Conservation (phyloP, 2,329 filamentous ascomycete genomes). For the Penicillium digitatum region DNA sequence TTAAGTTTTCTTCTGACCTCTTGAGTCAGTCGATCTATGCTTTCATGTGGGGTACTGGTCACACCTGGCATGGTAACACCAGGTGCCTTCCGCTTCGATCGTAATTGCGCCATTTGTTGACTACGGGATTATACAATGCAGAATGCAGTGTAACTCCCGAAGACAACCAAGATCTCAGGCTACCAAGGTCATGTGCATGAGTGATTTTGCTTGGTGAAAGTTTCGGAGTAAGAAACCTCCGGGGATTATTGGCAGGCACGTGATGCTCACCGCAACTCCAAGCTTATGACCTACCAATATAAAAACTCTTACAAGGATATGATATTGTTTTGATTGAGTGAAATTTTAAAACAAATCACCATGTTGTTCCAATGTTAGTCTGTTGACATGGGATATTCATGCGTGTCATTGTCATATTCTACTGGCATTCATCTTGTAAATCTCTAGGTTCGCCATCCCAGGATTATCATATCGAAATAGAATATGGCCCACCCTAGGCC, state of each 20-base stretch:
- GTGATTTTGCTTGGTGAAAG: background rate
- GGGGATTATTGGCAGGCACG: background rate
- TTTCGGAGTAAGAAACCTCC: constrained; percentile 20
- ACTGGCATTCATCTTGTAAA: too few relatives aligned
- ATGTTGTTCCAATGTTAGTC: too few relatives aligned
- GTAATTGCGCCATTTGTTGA: constrained; percentile 2
- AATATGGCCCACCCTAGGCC: too few relatives aligned
- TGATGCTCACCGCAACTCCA: background rate
- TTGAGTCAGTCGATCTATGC: background rate
- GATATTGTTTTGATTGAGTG: too few relatives aligned
- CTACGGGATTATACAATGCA: background rate
- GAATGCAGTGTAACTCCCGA: background rate
- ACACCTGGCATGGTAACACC: constrained; percentile 8
- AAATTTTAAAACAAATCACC: too few relatives aligned
- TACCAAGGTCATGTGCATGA: background rate
- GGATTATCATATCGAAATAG: too few relatives aligned
- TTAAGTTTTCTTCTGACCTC: constrained; percentile 11
- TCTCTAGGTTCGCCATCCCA: too few relatives aligned
- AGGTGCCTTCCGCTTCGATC: constrained; percentile 10
- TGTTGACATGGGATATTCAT: too few relatives aligned
- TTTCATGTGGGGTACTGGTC: background rate
- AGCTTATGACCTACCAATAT: too few relatives aligned
- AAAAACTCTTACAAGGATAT: too few relatives aligned
- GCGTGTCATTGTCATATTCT: too few relatives aligned
- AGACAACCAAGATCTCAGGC: background rate